Base-by-base conservation (phyloP, 2,329 filamentous ascomycete genomes). In the Hypoxylon sp. region DNA sequence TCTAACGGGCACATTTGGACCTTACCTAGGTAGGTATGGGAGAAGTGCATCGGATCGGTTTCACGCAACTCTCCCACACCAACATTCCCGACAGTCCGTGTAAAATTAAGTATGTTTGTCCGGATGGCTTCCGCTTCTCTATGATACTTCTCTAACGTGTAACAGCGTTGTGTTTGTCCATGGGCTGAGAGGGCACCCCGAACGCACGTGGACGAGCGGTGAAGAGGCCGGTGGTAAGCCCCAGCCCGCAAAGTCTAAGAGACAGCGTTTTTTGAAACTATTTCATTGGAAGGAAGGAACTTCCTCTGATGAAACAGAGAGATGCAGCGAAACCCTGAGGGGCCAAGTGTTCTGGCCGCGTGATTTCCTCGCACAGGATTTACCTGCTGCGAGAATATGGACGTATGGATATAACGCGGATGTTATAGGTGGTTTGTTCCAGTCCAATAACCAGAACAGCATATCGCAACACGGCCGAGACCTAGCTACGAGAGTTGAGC, bases 341-440 rank as follows among this genome's bases (percentile, higher is more conserved):
- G 19, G 11, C 32, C 71, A 65, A 48, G 65, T 75, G 0, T 81
- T 79, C 68, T 81, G 78, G 79, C 80, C 78, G 3, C 61, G 74
- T 21, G 76, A 81, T 13, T 78, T 74, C 51, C 77, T 82, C n/a
- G 43, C 68, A n/a, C 21, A 69, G n/a, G 79, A 81, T 67, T 66
- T 80, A 13, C 78, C 62, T 10, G 50, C 79, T 14, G 80, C 79
- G 34, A 73, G 75, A 61, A 66, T 81, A 32, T 80, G 75, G 78
- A 81, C 79, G n/a, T 82, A 81, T 61, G 79, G 80, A 41, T 82
- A 81, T 69, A 76, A 82, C 60, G 79, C 79, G 17, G 76, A 81
- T 64, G 75, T 79, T 7, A 75, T 79, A 57, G 74, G 73, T 17
- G 76, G 76, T 2, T 34, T 80, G 23, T 80, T 80, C 58, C 58